Percentiles rank a stretch among this genome's conserved stretches.
Evolutionary conservation across 768 basidiomycete species (phyloP).

Genomic region (Lenzites betulinus): DNA sequence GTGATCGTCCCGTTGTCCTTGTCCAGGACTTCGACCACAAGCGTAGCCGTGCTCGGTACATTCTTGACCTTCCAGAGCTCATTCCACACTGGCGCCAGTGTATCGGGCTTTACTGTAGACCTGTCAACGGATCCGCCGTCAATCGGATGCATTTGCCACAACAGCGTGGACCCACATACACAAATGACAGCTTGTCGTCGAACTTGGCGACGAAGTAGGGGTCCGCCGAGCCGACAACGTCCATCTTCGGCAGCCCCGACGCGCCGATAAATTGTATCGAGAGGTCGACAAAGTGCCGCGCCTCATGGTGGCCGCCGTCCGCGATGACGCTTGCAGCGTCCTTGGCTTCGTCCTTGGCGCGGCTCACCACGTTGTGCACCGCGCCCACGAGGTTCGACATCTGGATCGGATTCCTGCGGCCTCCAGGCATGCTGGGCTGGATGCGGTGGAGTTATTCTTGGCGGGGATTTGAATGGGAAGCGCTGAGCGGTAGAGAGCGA

Average conservation of each 20-base stretch:
- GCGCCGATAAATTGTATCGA: constrained; percentile 74
- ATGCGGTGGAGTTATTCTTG: background rate
- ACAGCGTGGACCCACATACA: constrained; percentile 38
- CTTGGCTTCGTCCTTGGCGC: constrained; percentile 11
- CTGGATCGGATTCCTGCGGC: constrained; percentile 26
- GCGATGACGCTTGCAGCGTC: constrained; percentile 2
- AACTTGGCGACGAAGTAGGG: constrained; percentile 74
- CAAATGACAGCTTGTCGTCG: constrained; percentile 62
- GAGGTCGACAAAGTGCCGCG: constrained; percentile 50
- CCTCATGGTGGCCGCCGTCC: constrained; percentile 1
- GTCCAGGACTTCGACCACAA: constrained; percentile 65
- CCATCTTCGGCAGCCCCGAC: constrained; percentile 67
- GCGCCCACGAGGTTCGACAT: constrained; percentile 22
- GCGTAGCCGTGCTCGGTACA: constrained; percentile 61
- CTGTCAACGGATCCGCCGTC: constrained; percentile 37
- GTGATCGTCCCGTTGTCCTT: constrained; percentile 60
- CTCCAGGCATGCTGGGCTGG: constrained; percentile 20
- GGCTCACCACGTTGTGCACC: constrained; percentile 19
- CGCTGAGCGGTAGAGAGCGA: too few relatives aligned
- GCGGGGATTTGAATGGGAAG: too few relatives aligned
- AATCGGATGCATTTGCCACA: background rate
- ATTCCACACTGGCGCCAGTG: constrained; percentile 71
- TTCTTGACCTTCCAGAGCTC: constrained; percentile 74
- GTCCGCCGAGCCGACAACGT: constrained; percentile 62
- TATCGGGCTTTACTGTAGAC: constrained; percentile 62